phyloP scores from a whole-genome alignment of 2,329 filamentous ascomycete genomes.

The Aspergillus aculeatinus region DNA sequence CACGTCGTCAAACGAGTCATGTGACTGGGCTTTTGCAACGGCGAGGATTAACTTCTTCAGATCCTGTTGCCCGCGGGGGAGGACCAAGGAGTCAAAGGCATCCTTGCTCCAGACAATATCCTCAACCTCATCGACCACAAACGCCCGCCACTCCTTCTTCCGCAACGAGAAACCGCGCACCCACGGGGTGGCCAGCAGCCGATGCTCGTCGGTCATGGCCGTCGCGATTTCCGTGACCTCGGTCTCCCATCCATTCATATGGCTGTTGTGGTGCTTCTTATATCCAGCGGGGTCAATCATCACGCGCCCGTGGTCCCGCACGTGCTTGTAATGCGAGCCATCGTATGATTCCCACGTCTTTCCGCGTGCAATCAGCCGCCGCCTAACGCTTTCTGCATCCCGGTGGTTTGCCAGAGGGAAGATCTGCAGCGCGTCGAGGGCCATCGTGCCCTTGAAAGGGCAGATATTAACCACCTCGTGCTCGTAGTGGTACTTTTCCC shows the following conservation, averaged over 20 bases:
- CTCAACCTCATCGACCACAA: conserved; percentile 3
- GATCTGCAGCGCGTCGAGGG: neutral
- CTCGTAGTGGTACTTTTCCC: conserved; percentile 25
- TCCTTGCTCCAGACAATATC: conserved; percentile 10
- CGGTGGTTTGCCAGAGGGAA: conserved; percentile 27
- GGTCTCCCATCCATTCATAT: neutral
- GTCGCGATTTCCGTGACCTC: neutral
- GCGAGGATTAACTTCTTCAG: neutral
- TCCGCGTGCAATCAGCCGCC: conserved; percentile 47
- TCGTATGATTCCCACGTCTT: conserved; percentile 47
- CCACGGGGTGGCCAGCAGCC: neutral
- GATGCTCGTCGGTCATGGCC: neutral
- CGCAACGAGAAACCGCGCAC: neutral
- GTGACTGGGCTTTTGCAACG: neutral
- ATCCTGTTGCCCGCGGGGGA: neutral
- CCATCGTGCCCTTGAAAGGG: neutral
- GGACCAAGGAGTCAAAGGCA: neutral
- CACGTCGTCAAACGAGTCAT: neutral
- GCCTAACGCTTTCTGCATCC: conserved; percentile 39
- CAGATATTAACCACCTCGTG: conserved; percentile 35
- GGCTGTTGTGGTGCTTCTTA: neutral
- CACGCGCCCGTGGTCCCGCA: conserved; percentile 38
- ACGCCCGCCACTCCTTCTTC: conserved; percentile 10
- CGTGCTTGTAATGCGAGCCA: conserved; percentile 52
- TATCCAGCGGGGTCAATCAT: neutral